These are phyloP conservation scores for Lactuca sativa DNA, from an alignment of 129 eudicot species.

Conservation along the genomic window DNA sequence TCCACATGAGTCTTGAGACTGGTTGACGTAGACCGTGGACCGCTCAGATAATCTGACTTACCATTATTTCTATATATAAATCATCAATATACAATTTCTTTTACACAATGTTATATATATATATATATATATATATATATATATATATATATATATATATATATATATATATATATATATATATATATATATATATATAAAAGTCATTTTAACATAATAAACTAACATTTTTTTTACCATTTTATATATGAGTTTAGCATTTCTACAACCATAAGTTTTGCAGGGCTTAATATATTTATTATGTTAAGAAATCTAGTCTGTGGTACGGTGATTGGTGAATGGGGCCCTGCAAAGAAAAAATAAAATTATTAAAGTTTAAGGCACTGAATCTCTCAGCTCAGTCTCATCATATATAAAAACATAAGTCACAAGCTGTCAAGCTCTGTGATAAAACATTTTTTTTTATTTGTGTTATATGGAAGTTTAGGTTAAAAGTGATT, in stretches of 20 bases:
- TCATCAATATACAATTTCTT: too few relatives aligned
- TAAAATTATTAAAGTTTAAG: constrained; percentile 1
- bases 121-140: too few relatives aligned
- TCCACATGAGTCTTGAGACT: too few relatives aligned
- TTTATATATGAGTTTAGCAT: neutral
- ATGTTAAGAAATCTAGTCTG: neutral
- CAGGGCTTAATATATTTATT: neutral
- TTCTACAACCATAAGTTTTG: neutral
- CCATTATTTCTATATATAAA: too few relatives aligned
- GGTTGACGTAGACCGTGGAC: too few relatives aligned
- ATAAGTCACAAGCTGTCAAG: constrained; percentile 8
- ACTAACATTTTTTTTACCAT: neutral
- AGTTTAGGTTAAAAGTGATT: too few relatives aligned
- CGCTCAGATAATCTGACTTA: too few relatives aligned
- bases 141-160: too few relatives aligned
- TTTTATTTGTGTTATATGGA: neutral
- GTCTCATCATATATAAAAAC: neutral
- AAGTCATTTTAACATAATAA: neutral
- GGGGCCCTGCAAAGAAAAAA: constrained; percentile 1
- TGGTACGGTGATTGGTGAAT: constrained; percentile 1
- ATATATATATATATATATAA: too few relatives aligned
- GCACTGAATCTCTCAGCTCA: constrained; percentile 19
- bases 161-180: too few relatives aligned
- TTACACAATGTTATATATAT: too few relatives aligned
- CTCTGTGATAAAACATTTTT: neutral